These are phyloP conservation scores for Aspergillus alliaceus DNA, from an alignment of 2,329 filamentous ascomycete genomes.

Conservation along the genomic window DNA sequence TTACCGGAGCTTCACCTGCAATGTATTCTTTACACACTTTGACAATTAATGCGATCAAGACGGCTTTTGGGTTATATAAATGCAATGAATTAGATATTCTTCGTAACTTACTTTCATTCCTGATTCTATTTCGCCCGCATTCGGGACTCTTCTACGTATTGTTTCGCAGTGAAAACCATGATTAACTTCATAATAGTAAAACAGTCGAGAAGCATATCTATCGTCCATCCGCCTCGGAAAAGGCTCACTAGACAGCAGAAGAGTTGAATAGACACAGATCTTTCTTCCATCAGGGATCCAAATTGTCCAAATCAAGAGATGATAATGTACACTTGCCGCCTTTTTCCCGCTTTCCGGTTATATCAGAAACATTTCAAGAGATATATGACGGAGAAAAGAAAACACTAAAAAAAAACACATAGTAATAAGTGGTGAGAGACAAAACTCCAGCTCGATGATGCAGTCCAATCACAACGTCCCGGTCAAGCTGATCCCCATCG, in stretches of 20 bases:
- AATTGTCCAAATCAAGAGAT: conserved; percentile 25
- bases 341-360: conserved; percentile 23
- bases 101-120: no score
- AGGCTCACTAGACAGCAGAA: neutral
- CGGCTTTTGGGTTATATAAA: no score
- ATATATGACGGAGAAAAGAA: conserved; percentile 24
- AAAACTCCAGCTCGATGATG: conserved; percentile 25
- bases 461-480: conserved; percentile 22
- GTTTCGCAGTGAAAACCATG: no score
- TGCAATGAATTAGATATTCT: no score
- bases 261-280: neutral
- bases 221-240: neutral
- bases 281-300: conserved; percentile 14
- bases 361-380: conserved; percentile 19
- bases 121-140: no score
- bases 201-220: conserved; percentile 4
- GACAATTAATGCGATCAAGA: no score
- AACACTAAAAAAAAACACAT: conserved; percentile 18
- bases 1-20: neutral
- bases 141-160: no score
- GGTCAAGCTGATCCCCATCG: conserved; percentile 10
- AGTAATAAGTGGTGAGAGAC: conserved; percentile 15
- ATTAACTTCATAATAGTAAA: conserved; percentile 1
- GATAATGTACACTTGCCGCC: conserved; percentile 41
- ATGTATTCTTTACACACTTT: neutral